These are phyloP conservation scores for Raffaelea albimanens DNA, from an alignment of 2,329 filamentous ascomycete genomes.

Conservation along the genomic window DNA sequence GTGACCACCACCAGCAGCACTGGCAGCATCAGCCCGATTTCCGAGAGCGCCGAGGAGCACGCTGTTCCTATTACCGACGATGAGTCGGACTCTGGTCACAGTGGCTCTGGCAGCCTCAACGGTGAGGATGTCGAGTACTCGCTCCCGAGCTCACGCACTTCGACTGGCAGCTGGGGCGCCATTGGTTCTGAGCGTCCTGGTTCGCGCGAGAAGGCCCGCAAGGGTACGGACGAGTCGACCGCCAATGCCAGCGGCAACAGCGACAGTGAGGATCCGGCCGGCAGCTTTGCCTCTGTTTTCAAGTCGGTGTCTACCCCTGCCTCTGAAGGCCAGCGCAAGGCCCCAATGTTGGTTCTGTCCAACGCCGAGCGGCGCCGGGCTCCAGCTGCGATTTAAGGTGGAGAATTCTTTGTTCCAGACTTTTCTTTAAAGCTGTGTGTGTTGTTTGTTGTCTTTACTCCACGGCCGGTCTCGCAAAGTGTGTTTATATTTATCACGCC, in stretches of 20 bases:
- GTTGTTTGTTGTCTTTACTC: neutral
- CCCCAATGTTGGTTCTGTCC: conserved; percentile 77
- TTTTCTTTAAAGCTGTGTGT: neutral
- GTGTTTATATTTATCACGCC: neutral
- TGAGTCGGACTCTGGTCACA: conserved; percentile 63
- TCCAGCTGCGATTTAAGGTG: conserved; percentile 3
- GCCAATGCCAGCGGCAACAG: conserved; percentile 42
- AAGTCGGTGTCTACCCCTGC: conserved; percentile 52
- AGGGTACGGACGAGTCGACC: conserved; percentile 50
- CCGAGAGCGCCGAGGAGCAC: conserved; percentile 61
- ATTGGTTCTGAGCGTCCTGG: conserved; percentile 81
- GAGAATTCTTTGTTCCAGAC: neutral
- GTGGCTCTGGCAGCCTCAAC: conserved; percentile 70
- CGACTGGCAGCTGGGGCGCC: conserved; percentile 64
- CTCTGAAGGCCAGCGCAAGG: conserved; percentile 63
- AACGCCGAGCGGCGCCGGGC: conserved; percentile 75
- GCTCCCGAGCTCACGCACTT: conserved; percentile 65
- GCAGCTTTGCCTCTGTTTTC: conserved; percentile 59
- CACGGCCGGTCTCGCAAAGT: neutral
- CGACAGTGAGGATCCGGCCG: conserved; percentile 37
- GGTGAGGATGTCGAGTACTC: conserved; percentile 57
- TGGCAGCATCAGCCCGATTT: conserved; percentile 82
- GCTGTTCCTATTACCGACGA: conserved; percentile 66
- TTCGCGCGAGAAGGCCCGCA: conserved; percentile 55
- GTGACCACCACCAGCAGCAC: conserved; percentile 60